Evolutionary conservation across 2,329 filamentous ascomycete genomes (phyloP).

Genomic region (Beauveria varroae): DNA sequence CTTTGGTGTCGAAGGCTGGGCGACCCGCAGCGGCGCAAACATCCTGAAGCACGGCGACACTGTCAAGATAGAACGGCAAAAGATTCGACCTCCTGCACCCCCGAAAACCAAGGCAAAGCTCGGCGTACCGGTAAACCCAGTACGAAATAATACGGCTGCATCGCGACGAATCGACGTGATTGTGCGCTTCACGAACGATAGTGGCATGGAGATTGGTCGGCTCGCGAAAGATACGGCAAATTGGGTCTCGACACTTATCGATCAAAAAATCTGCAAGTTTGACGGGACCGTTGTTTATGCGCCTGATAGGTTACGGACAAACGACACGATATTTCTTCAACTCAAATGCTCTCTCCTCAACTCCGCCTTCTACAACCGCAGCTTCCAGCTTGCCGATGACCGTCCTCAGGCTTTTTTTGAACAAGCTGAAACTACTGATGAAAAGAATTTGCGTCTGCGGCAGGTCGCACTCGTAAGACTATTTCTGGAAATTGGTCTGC

Average conservation of each 20-base stretch:
- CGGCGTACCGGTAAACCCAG: slow-evolving; percentile 25
- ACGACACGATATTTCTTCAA: slow-evolving; percentile 92
- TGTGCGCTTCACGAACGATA: slow-evolving; percentile 78
- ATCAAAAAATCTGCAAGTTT: slow-evolving; percentile 82
- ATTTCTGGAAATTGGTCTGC: slow-evolving; percentile 80
- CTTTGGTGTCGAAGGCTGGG: slow-evolving; percentile 88
- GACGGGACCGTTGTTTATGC: slow-evolving; percentile 85
- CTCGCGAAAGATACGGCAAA: slow-evolving; percentile 78
- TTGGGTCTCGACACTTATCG: slow-evolving; percentile 88
- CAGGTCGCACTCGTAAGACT: slow-evolving; percentile 85
- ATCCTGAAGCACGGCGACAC: slow-evolving; percentile 73
- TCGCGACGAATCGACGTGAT: slow-evolving; percentile 73
- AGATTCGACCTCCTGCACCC: slow-evolving; percentile 53
- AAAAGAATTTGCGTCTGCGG: slow-evolving; percentile 72
- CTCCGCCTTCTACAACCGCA: slow-evolving; percentile 60
- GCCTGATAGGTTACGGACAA: slow-evolving; percentile 75
- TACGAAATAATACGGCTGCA: slow-evolving; percentile 38
- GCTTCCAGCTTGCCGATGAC: slow-evolving; percentile 59
- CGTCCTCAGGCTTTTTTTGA: slow-evolving; percentile 69
- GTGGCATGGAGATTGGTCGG: slow-evolving; percentile 76
- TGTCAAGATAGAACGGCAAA: slow-evolving; percentile 83
- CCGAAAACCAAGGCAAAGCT: slow-evolving; percentile 37
- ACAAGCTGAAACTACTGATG: slow-evolving; percentile 76
- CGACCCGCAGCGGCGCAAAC: slow-evolving; percentile 71
- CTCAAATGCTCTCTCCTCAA: slow-evolving; percentile 68